Conservation (phyloP, 2,329 filamentous ascomycete genomes). For the Botryotinia convoluta region DNA sequence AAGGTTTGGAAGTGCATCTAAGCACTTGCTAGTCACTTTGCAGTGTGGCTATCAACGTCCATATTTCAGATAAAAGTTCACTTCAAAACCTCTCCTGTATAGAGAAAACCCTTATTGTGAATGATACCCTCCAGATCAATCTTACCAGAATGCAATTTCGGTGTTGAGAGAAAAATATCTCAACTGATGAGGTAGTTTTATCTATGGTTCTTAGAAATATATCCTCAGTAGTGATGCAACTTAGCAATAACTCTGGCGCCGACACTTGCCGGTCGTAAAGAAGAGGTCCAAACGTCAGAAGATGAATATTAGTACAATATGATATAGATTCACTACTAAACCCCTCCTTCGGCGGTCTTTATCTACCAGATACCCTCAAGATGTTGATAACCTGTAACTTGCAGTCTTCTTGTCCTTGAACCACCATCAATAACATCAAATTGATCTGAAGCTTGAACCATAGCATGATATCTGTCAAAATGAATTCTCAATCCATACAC, state of each 20-base stretch:
- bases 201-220: no score
- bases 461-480: neutral
- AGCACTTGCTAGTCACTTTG: neutral
- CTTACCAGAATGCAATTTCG: no score
- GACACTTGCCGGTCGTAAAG: neutral
- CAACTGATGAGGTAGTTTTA: rapidly evolving
- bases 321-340: neutral
- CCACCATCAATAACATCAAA: neutral
- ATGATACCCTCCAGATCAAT: no score
- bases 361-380: neutral
- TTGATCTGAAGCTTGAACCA: neutral
- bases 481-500: neutral
- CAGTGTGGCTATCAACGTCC: neutral
- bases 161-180: no score
- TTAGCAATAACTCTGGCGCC: neutral
- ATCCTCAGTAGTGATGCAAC: neutral
- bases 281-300: neutral
- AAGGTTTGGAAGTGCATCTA: neutral
- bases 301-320: no score
- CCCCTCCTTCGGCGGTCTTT: no score
- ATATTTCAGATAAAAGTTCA: neutral
- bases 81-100: neutral
- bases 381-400: neutral
- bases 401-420: neutral
- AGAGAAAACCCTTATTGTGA: neutral